These are phyloP conservation scores for Chimonanthus praecox DNA, from an alignment of 164 flowering plant species.

Conservation along the genomic window DNA sequence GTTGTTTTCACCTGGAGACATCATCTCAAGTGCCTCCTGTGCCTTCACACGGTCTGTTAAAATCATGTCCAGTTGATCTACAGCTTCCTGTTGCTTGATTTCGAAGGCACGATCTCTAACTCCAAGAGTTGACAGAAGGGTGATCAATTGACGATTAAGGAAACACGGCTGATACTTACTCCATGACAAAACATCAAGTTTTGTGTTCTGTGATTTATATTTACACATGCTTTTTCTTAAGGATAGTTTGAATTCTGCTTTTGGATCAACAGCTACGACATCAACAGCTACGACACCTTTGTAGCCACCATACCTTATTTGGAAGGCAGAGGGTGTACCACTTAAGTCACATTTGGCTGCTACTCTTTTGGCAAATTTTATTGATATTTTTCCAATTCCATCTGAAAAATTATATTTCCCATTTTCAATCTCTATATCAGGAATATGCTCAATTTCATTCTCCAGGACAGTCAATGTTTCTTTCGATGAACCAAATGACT, in stretches of 20 bases:
- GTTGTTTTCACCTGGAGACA: slow-evolving; percentile 69
- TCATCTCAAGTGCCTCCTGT: slow-evolving; percentile 54
- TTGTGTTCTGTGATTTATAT: slow-evolving; percentile 48
- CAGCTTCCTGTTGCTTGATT: slow-evolving; percentile 59
- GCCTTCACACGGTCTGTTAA: slow-evolving; percentile 59
- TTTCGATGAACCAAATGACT: slow-evolving; percentile 77
- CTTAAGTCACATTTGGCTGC: slow-evolving; percentile 58
- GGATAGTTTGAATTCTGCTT: slow-evolving; percentile 47
- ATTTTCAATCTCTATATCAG: slow-evolving; percentile 39
- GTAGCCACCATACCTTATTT: slow-evolving; percentile 82
- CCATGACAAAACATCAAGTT: slow-evolving; percentile 67
- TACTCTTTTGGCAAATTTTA: slow-evolving; percentile 57
- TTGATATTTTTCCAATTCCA: slow-evolving; percentile 93
- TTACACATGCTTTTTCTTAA: slow-evolving; percentile 77
- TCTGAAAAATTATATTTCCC: slow-evolving; percentile 65
- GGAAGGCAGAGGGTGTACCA: slow-evolving; percentile 69
- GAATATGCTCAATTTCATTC: slow-evolving; percentile 50
- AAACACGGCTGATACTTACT: slow-evolving; percentile 80
- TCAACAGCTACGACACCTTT: slow-evolving; percentile 95
- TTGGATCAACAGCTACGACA: slow-evolving; percentile 83
- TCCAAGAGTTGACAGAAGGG: slow-evolving; percentile 86
- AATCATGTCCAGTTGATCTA: slow-evolving; percentile 50
- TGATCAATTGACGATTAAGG: slow-evolving; percentile 76
- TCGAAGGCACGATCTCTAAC: slow-evolving; percentile 56
- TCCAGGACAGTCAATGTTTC: slow-evolving; percentile 54